A percentile compares a stretch with the other conserved stretches of the same genome.
Evolutionary conservation across 2,329 filamentous ascomycete genomes (phyloP).

Genomic region (Madurella mycetomatis): DNA sequence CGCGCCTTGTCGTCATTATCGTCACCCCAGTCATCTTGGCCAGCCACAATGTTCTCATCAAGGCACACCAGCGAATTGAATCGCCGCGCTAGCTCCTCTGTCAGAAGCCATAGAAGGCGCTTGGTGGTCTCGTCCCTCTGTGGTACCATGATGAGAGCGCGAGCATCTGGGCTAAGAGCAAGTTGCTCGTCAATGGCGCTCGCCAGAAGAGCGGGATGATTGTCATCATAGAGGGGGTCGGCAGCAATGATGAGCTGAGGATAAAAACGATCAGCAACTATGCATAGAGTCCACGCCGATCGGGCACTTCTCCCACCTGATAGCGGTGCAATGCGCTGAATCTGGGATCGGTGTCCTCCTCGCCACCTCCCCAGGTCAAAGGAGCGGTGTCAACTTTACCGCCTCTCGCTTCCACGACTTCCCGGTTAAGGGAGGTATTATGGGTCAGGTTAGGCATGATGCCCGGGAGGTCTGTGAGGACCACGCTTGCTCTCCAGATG

Average conservation of each 20-base stretch:
- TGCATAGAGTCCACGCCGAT: background rate
- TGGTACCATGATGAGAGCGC: constrained; percentile 76
- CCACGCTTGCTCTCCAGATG: constrained; percentile 60
- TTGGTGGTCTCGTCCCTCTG: constrained; percentile 65
- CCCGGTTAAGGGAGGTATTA: constrained; percentile 64
- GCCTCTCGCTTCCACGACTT: constrained; percentile 48
- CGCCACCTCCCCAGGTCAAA: constrained; percentile 67
- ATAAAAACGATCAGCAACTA: constrained; percentile 13
- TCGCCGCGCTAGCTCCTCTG: constrained; percentile 52
- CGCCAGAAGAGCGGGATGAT: constrained; percentile 72
- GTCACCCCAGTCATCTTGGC: constrained; percentile 69
- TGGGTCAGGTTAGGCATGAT: constrained; percentile 77
- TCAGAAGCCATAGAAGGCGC: constrained; percentile 59
- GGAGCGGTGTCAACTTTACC: constrained; percentile 59
- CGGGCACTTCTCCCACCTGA: constrained; percentile 36
- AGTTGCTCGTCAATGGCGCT: constrained; percentile 67
- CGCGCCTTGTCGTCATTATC: constrained; percentile 38
- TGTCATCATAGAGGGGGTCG: constrained; percentile 81
- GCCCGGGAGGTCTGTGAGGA: constrained; percentile 77
- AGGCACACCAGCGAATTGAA: constrained; percentile 46
- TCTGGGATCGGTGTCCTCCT: constrained; percentile 41
- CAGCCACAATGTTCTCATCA: constrained; percentile 58
- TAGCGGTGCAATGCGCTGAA: constrained; percentile 49
- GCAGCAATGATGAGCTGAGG: constrained; percentile 70
- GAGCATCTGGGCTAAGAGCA: constrained; percentile 48